These are phyloP conservation scores for Decorospora gaudefroyi DNA, from an alignment of 2,329 filamentous ascomycete genomes.

Conservation along the genomic window DNA sequence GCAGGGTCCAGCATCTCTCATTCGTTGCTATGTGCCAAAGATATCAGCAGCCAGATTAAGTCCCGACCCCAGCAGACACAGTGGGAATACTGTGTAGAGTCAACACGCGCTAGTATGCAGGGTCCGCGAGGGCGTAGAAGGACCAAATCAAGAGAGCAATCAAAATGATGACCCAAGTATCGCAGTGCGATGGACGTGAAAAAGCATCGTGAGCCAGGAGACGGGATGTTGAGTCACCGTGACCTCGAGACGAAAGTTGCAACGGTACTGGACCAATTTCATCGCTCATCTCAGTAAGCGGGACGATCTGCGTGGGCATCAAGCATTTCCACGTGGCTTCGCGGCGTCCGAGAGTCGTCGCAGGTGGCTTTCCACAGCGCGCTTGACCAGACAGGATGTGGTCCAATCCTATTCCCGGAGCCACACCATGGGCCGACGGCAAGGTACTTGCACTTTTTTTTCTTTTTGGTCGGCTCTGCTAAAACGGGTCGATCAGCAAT, in stretches of 20 bases:
- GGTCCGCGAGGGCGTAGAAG: too few species aligned
- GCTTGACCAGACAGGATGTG: background rate
- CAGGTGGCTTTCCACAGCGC: too few species aligned
- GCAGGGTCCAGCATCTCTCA: background rate
- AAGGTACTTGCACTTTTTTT: too few species aligned
- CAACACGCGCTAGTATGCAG: too few species aligned
- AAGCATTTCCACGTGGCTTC: conserved; percentile 6
- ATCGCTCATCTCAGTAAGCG: conserved; percentile 3
- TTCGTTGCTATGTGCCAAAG: too few species aligned
- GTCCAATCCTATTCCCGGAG: background rate
- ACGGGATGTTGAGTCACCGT: conserved; percentile 1
- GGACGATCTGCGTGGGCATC: conserved; percentile 7
- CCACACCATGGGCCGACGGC: background rate
- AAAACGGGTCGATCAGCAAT: background rate
- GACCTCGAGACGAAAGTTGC: background rate
- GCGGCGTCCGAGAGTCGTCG: conserved; percentile 1
- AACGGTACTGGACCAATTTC: conserved; percentile 3
- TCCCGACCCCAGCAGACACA: background rate
- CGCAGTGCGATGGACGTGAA: too few species aligned
- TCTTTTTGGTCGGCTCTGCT: background rate
- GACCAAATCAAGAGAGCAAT: too few species aligned
- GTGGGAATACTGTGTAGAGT: background rate
- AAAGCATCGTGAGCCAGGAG: conserved; percentile 4
- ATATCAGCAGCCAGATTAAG: too few species aligned
- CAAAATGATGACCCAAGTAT: too few species aligned